Evolutionary conservation across 371 early-diverging fungal genomes (phyloP), one percentile per base, ranked within the genome.

Genomic region (Mucor indicus): DNA sequence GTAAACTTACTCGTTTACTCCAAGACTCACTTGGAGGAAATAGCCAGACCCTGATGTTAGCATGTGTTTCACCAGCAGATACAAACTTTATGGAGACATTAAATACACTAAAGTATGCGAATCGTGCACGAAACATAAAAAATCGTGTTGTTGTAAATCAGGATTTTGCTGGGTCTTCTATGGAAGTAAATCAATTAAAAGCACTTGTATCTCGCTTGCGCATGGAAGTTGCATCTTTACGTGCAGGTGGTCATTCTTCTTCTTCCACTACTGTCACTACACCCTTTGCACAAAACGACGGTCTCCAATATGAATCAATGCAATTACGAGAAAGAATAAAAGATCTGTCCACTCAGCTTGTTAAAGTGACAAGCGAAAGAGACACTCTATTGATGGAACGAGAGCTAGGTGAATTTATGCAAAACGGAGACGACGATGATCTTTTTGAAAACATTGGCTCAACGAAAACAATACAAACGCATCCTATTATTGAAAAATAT

Each of bases 11-110:
- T 4, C 80, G 82, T 24, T 74, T 99, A 44, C 80, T 99, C 29
- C 94, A 98, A 69, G 92, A 95, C 60, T 94, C 94, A 24, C 72
- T 99, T 21, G 96, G 95, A 43, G 98, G 96, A 12, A 94, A 92
- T 47, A 80, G 88, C 44, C 82, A 87, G 44, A 89, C 95, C 0
- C 65, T 95, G 15, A 92, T 96, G 92, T 77, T 96, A 40, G 94
- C 95, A 2, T 96, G 96, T 75, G 85, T 93, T 2, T 82, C 85
- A 38, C 88, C 92, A 0, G 81, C 86, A 16, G 86, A 87, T 41
- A 57, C 63, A 17, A 87, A 91, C 67, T 80, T 90, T 48, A 79
- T 83, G 43, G 99, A 99, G 67, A 92, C 98, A 16, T 53, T 69
- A 47, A 94, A 88, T 60, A 95, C 97, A 13, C 75, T 96, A 27